A percentile compares a stretch with the other conserved stretches of the same genome.
phyloP scores from a whole-genome alignment of 2,329 filamentous ascomycete genomes.

The Westerdykella ornata region DNA sequence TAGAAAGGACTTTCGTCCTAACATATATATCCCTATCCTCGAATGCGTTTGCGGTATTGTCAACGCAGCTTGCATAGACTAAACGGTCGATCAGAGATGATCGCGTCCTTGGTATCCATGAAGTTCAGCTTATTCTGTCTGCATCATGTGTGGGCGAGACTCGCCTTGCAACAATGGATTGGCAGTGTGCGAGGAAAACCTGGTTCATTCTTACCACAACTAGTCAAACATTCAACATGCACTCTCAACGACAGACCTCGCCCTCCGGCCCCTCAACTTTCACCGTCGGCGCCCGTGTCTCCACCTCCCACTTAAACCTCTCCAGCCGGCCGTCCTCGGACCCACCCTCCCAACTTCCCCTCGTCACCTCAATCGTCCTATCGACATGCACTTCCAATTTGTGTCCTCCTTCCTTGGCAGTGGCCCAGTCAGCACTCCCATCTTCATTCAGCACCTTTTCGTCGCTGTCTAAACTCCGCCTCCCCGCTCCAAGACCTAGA shows the following conservation, averaged over 20 bases:
- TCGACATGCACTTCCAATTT: constrained; percentile 22
- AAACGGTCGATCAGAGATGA: no score
- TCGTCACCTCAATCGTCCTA: constrained; percentile 25
- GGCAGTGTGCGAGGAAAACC: no score
- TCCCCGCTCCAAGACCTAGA: neutral
- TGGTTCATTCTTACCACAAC: no score
- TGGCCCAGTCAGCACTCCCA: neutral
- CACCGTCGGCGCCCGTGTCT: constrained; percentile 5
- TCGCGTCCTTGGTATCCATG: no score
- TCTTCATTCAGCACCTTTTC: constrained; percentile 11
- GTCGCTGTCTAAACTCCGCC: constrained; percentile 15
- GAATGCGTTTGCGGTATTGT: no score
- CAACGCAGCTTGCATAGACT: no score
- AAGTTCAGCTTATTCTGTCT: no score
- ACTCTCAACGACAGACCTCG: neutral
- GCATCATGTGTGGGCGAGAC: no score
- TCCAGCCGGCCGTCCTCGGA: neutral
- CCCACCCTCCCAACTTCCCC: constrained; percentile 12
- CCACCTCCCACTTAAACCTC: constrained; percentile 4
- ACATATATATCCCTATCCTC: no score
- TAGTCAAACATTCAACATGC: no score
- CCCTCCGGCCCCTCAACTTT: constrained; percentile 10
- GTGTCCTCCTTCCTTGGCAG: constrained; percentile 8
- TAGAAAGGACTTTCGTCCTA: no score
- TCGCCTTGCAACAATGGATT: no score